phyloP scores from a whole-genome alignment of 179 eudicot species.

The Pouteria campechiana region DNA sequence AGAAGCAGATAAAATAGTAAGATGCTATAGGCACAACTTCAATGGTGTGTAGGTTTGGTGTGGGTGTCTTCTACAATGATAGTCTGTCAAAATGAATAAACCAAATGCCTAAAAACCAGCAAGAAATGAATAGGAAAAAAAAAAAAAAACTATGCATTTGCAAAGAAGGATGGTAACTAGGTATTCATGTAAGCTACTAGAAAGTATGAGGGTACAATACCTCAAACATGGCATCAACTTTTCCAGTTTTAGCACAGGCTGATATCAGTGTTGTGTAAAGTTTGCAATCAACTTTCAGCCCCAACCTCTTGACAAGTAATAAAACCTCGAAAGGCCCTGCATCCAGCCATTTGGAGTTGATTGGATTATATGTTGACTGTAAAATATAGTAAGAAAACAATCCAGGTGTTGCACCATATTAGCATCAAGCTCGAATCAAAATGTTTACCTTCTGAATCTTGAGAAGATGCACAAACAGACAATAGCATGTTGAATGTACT shows the following conservation, averaged over 20 bases:
- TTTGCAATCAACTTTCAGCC: constrained; percentile 77
- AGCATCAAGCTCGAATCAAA: not conserved
- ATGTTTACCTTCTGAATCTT: constrained; percentile 62
- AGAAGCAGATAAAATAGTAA: no score
- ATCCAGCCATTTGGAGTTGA: constrained; percentile 4
- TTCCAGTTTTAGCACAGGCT: constrained; percentile 91
- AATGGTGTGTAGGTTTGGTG: no score
- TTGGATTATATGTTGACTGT: not conserved
- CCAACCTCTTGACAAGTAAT: constrained; percentile 55
- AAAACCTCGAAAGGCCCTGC: constrained; percentile 79
- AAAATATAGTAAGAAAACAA: not conserved
- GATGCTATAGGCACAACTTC: no score
- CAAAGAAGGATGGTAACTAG: no score
- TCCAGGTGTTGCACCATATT: no score
- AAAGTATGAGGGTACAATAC: constrained; percentile 23
- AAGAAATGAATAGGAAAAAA: no score
- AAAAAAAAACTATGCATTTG: no score
- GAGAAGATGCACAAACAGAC: constrained; percentile 88
- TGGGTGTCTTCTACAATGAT: no score
- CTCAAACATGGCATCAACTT: constrained; percentile 93
- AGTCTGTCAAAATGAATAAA: no score
- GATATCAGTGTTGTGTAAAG: constrained; percentile 92
- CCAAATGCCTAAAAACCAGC: no score
- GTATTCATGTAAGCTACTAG: no score
- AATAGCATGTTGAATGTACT: constrained; percentile 98